These are phyloP conservation scores for Mimosa pudica DNA, from an alignment of 306 rosid genomes.

Conservation along the genomic window DNA sequence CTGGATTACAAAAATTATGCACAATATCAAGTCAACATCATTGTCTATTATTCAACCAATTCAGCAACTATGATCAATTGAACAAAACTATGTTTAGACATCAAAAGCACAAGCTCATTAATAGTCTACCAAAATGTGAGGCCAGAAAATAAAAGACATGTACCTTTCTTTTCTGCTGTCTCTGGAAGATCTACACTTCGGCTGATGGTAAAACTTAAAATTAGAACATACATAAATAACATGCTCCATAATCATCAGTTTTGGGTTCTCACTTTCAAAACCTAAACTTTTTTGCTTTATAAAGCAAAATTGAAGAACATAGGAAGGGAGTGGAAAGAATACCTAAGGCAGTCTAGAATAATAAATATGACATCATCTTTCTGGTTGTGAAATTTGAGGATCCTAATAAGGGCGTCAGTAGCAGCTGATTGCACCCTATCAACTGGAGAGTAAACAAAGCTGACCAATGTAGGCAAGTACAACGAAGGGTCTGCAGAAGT, in stretches of 20 bases:
- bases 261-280: slow-evolving; percentile 25
- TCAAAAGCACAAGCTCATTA: slow-evolving; percentile 19
- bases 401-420: slow-evolving; percentile 55
- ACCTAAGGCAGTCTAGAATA: slow-evolving; percentile 88
- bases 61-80: background rate
- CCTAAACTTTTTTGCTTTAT: slow-evolving; percentile 23
- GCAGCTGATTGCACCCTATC: slow-evolving; percentile 62
- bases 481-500: slow-evolving; percentile 74
- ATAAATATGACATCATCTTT: slow-evolving; percentile 60
- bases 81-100: slow-evolving; percentile 7
- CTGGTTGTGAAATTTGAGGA: slow-evolving; percentile 71
- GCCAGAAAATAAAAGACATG: slow-evolving; percentile 1
- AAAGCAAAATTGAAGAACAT: background rate
- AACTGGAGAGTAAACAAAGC: slow-evolving; percentile 57
- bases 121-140: slow-evolving; percentile 22
- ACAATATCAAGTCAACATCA: background rate
- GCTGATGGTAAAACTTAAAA: slow-evolving; percentile 37
- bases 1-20: background rate
- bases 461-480: slow-evolving; percentile 66
- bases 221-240: slow-evolving; percentile 21
- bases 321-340: slow-evolving; percentile 3
- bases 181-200: slow-evolving; percentile 47
- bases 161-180: slow-evolving; percentile 47
- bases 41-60: background rate
- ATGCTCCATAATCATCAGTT: background rate